These are phyloP conservation scores for Xerocomus brunneocitrinus DNA, from an alignment of 768 basidiomycete genomes.

Conservation along the genomic window DNA sequence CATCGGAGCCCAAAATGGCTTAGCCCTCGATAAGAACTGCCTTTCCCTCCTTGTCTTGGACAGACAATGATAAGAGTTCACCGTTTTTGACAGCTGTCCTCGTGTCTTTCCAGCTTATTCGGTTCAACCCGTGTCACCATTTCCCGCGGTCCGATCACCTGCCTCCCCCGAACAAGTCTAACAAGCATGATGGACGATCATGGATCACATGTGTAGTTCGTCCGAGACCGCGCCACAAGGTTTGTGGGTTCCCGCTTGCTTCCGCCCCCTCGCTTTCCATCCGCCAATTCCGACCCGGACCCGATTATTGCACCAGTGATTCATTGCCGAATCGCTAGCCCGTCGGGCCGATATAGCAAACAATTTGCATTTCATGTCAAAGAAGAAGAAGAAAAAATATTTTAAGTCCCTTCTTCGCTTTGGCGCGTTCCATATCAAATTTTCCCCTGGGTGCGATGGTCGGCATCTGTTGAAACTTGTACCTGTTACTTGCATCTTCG, in stretches of 20 bases:
- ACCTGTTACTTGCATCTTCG: not conserved
- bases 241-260: constrained; percentile 3
- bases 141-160: constrained; percentile 3
- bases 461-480: not conserved
- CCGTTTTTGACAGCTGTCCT: not conserved
- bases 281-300: constrained; percentile 1
- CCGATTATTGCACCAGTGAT: not conserved
- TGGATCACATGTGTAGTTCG: not conserved
- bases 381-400: not conserved
- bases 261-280: not conserved
- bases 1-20: not conserved
- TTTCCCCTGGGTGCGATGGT: not conserved
- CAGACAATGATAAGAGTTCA: constrained; percentile 3
- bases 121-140: constrained; percentile 2
- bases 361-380: not conserved
- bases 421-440: no score
- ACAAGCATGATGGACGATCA: not conserved
- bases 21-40: not conserved
- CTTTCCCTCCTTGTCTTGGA: not conserved
- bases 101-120: not conserved
- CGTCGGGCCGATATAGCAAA: not conserved
- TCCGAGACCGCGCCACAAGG: constrained; percentile 7
- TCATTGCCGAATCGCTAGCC: not conserved
- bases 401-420: not conserved
- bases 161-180: not conserved